Conservation (phyloP, 225 moss, liverwort and hornwort species). For the Neckera pumila region DNA sequence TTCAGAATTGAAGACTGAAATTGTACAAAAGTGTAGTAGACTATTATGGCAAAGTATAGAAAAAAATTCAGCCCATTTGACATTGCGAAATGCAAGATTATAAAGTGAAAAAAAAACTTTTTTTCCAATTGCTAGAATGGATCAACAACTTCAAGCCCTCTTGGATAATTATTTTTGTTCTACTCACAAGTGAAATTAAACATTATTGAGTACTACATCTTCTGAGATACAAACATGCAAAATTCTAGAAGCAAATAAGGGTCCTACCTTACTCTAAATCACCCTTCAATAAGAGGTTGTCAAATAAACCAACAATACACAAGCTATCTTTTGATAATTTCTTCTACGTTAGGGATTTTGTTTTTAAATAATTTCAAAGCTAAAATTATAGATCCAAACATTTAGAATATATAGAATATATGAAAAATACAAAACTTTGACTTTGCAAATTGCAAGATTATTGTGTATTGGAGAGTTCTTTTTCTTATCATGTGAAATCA, state of each 20-base stretch:
- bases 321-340: background rate
- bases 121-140: rapidly evolving
- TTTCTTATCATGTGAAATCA: background rate
- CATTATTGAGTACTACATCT: background rate
- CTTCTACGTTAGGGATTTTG: background rate
- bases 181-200: background rate
- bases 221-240: background rate
- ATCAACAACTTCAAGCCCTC: no score
- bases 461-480: rapidly evolving
- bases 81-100: no score
- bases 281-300: background rate
- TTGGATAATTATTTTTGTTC: background rate
- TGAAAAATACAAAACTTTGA: background rate
- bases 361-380: rapidly evolving
- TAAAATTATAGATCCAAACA: background rate
- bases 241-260: background rate
- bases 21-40: no score
- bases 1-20: no score
- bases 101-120: no score
- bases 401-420: background rate
- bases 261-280: background rate
- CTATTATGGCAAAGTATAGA: no score
- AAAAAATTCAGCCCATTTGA: no score
- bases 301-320: background rate
- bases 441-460: background rate